Conservation (phyloP, 257 asterid genomes). For the Anisodus acutangulus region DNA sequence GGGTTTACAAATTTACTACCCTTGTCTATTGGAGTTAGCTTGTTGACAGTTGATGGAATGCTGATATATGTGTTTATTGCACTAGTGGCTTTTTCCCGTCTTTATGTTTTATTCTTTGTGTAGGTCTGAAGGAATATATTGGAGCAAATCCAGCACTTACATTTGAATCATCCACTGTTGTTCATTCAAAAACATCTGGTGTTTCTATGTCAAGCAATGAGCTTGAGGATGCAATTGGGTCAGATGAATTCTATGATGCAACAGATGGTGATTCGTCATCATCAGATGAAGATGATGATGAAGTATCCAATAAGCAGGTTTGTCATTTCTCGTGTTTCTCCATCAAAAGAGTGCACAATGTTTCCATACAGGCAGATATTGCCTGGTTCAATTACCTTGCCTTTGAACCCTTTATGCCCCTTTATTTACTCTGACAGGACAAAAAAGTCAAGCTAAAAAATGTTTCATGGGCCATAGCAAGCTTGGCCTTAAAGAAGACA, state of each 20-base stretch:
- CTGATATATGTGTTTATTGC: not conserved
- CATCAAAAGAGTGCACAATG: conserved; percentile 3
- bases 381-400: conserved; percentile 19
- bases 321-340: conserved; percentile 25
- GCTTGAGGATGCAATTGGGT: conserved; percentile 66
- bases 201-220: conserved; percentile 48
- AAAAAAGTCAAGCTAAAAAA: conserved; percentile 73
- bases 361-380: not conserved
- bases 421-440: conserved; percentile 47
- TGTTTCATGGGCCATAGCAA: conserved; percentile 84
- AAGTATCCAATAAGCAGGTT: conserved; percentile 60
- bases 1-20: not conserved
- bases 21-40: conserved; percentile 19
- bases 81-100: conserved; percentile 14
- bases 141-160: conserved; percentile 82
- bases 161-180: conserved; percentile 50
- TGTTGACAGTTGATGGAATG: not conserved
- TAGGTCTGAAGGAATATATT: conserved; percentile 93
- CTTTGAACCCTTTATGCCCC: conserved; percentile 15
- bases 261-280: conserved; percentile 70
- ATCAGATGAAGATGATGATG: conserved; percentile 59
- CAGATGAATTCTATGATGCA: conserved; percentile 94
- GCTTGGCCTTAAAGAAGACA: conserved; percentile 55
- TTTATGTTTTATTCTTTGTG: conserved; percentile 33
- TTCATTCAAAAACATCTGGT: conserved; percentile 65